Evolutionary conservation across 768 basidiomycete species (phyloP).

Genomic region (Podaxis pistillaris): DNA sequence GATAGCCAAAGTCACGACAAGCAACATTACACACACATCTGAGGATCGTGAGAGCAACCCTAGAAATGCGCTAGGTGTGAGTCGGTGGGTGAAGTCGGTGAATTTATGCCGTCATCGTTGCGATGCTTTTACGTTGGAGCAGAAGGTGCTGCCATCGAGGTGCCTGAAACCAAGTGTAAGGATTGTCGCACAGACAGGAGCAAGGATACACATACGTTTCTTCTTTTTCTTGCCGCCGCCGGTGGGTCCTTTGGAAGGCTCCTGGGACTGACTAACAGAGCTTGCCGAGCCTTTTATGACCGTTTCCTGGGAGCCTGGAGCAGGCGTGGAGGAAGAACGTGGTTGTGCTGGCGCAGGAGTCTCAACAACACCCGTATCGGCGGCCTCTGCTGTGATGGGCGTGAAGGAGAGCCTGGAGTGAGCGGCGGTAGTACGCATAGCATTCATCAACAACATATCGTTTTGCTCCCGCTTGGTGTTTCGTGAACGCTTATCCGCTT

Average conservation of each 20-base stretch:
- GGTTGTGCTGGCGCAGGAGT: slow-evolving; percentile 30
- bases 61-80: background rate
- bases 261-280: slow-evolving; percentile 35
- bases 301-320: slow-evolving; percentile 31
- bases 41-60: background rate
- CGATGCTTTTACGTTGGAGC: slow-evolving; percentile 25
- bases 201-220: slow-evolving; percentile 53
- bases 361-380: slow-evolving; percentile 27
- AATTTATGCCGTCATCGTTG: background rate
- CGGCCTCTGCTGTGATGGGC: slow-evolving; percentile 31
- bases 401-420: slow-evolving; percentile 60
- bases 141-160: slow-evolving; percentile 34
- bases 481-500: slow-evolving; percentile 23
- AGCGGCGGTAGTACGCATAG: slow-evolving; percentile 76
- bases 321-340: slow-evolving; percentile 41
- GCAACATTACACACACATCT: background rate
- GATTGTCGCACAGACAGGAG: slow-evolving; percentile 3
- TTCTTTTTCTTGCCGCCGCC: slow-evolving; percentile 71
- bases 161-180: slow-evolving; percentile 27
- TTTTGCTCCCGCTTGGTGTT: slow-evolving; percentile 62
- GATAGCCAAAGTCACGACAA: background rate
- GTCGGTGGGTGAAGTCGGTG: background rate
- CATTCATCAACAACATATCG: slow-evolving; percentile 65
- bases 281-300: slow-evolving; percentile 33
- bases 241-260: slow-evolving; percentile 43